A percentile compares a stretch with the other conserved stretches of the same genome.
Conservation (phyloP, 768 basidiomycete species). For the Fibroporia radiculosa region DNA sequence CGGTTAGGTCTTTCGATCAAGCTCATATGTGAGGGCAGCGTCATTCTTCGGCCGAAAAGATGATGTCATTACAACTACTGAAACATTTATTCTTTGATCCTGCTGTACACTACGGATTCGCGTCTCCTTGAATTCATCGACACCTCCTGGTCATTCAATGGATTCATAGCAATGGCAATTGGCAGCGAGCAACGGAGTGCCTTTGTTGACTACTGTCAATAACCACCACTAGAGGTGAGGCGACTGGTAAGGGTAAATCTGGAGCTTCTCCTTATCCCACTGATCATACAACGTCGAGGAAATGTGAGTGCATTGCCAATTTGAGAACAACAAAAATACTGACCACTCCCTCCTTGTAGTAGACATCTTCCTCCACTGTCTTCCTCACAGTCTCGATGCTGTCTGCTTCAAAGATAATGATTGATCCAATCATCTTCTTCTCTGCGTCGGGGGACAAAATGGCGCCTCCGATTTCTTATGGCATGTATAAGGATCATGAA, state of each 20-base stretch:
- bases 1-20: no score
- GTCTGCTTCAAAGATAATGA: slow-evolving; percentile 46
- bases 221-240: slow-evolving; percentile 1
- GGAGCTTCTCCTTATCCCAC: slow-evolving; percentile 53
- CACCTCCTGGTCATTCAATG: no score
- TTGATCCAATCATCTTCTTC: slow-evolving; percentile 56
- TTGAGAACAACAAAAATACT: slow-evolving; percentile 7
- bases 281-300: slow-evolving; percentile 15
- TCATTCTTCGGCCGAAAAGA: no score
- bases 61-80: no score
- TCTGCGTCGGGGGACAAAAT: slow-evolving; percentile 34
- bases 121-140: no score
- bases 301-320: background rate
- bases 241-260: slow-evolving; percentile 35
- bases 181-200: no score
- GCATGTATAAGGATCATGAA: background rate
- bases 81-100: no score
- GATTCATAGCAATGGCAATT: no score
- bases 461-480: slow-evolving; percentile 49
- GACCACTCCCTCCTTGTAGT: slow-evolving; percentile 36
- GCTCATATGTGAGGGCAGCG: no score
- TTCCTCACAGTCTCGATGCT: slow-evolving; percentile 38
- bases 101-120: no score
- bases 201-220: no score
- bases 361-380: slow-evolving; percentile 34